Conservation (phyloP, 331 rosid genomes). For the Quercus lobata region DNA sequence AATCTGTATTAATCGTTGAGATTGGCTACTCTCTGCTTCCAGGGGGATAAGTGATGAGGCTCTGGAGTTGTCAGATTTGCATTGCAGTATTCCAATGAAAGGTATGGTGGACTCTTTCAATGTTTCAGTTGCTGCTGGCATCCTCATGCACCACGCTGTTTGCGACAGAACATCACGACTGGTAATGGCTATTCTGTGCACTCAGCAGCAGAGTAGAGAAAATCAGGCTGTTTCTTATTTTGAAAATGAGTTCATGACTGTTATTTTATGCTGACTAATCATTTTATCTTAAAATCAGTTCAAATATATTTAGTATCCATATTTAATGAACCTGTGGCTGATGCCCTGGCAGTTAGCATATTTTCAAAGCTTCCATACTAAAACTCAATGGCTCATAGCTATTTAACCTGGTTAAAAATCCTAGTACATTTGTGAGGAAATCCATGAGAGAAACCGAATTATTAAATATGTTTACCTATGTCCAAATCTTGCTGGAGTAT, state of each 20-base stretch:
- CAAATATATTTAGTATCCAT: neutral
- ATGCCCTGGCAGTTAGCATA: neutral
- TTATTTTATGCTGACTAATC: neutral
- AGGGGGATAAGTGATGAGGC: constrained; percentile 93
- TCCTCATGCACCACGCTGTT: constrained; percentile 96
- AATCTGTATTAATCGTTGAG: neutral
- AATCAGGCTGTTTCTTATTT: neutral
- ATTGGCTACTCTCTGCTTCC: constrained; percentile 16
- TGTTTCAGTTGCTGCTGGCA: constrained; percentile 94
- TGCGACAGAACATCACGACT: constrained; percentile 64
- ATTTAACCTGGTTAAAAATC: neutral
- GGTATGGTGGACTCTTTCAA: constrained; percentile 98
- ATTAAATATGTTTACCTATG: neutral
- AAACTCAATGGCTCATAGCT: neutral
- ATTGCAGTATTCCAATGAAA: constrained; percentile 85
- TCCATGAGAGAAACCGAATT: neutral
- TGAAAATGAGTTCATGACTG: neutral
- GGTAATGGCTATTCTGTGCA: constrained; percentile 43
- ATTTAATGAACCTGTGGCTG: neutral
- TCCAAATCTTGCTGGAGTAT: neutral
- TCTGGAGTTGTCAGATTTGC: constrained; percentile 74
- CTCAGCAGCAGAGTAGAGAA: neutral
- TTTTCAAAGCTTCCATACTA: neutral
- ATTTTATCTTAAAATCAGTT: neutral
- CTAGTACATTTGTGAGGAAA: neutral